These are phyloP conservation scores for Fusarium torulosum DNA, from an alignment of 2,329 filamentous ascomycete genomes.

Conservation along the genomic window DNA sequence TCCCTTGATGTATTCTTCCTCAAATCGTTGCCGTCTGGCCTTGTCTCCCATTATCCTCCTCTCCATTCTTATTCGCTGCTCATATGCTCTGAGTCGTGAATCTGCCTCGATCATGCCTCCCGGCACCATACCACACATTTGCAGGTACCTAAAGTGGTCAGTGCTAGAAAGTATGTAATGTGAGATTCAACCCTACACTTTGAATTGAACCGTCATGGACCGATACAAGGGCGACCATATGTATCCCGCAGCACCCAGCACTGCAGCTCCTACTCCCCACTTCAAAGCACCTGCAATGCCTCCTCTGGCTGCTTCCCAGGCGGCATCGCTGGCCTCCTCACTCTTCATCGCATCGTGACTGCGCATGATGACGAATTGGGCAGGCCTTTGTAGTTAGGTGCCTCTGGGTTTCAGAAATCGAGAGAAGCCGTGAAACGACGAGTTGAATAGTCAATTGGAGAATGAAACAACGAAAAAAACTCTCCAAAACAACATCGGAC, in stretches of 20 bases:
- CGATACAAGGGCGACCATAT: constrained; percentile 78
- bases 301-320: constrained; percentile 77
- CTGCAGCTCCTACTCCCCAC: constrained; percentile 76
- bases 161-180: neutral
- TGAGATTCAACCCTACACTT: constrained; percentile 68
- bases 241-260: constrained; percentile 73
- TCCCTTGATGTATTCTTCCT: constrained; percentile 68
- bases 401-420: no score
- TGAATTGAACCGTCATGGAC: constrained; percentile 79
- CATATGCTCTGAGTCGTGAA: constrained; percentile 73
- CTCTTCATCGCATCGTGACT: constrained; percentile 67
- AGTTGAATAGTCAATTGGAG: neutral
- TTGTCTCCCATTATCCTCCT: constrained; percentile 73
- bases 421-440: no score
- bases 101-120: constrained; percentile 84
- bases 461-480: constrained; percentile 2
- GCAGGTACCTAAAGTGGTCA: constrained; percentile 71
- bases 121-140: constrained; percentile 88
- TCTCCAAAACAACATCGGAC: constrained; percentile 26
- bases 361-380: constrained; percentile 39
- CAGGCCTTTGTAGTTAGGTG: neutral
- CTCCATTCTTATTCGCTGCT: constrained; percentile 73
- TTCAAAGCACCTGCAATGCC: constrained; percentile 75
- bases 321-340: constrained; percentile 76
- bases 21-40: constrained; percentile 76